A percentile compares a stretch with the other conserved stretches of the same genome.
Conservation (phyloP, 495 filamentous ascomycete species). For the Talaromyces adpressus region DNA sequence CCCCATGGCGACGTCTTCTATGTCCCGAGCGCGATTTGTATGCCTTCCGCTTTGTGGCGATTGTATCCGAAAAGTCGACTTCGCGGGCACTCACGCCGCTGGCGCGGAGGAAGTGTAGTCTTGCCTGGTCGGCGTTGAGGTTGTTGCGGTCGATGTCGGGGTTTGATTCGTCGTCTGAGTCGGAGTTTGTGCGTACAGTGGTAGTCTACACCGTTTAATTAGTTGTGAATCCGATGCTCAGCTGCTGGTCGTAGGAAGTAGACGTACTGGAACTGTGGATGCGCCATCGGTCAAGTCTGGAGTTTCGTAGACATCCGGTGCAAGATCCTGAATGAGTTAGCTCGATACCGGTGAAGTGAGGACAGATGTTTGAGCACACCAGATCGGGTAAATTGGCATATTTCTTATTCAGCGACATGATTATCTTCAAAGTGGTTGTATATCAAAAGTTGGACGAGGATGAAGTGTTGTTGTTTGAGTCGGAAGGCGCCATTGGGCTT, state of each 20-base stretch:
- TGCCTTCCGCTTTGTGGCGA: constrained; percentile 68
- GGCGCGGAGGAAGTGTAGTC: constrained; percentile 69
- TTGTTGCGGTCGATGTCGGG: constrained; percentile 65
- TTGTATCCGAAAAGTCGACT: constrained; percentile 77
- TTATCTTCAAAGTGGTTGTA: background rate
- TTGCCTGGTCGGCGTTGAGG: constrained; percentile 68
- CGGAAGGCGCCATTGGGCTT: background rate
- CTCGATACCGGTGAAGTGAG: background rate
- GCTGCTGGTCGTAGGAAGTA: background rate
- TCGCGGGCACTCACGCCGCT: constrained; percentile 60
- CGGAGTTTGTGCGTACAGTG: constrained; percentile 58
- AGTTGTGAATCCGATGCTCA: constrained; percentile 13
- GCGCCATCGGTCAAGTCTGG: constrained; percentile 83
- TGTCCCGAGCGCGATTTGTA: constrained; percentile 68
- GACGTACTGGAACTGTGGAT: constrained; percentile 67
- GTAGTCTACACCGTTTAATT: constrained; percentile 43
- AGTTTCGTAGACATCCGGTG: constrained; percentile 93
- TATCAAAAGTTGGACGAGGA: constrained; percentile 3
- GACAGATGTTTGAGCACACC: constrained; percentile 38
- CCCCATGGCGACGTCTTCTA: constrained; percentile 41
- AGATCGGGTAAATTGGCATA: constrained; percentile 82
- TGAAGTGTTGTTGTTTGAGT: background rate
- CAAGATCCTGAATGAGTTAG: constrained; percentile 56
- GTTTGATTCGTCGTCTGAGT: constrained; percentile 52
- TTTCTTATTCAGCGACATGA: constrained; percentile 55